Base-by-base conservation (phyloP, 768 basidiomycete species). In the Lenzites betulinus region DNA sequence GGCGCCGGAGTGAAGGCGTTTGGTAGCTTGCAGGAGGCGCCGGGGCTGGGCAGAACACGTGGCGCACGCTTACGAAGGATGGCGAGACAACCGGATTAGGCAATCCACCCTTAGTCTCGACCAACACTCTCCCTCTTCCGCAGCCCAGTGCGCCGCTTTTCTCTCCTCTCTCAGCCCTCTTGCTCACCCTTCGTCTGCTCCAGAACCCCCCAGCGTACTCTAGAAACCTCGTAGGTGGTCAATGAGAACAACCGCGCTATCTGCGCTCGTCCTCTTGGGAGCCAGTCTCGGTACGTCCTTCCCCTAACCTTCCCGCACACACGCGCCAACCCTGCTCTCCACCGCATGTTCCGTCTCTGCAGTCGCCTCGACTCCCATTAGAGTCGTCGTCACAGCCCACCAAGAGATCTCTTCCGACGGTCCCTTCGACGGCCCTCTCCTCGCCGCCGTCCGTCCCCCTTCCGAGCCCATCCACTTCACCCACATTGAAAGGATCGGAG, bases 301-400 rank as follows among this genome's bases (percentile, higher is more conserved):
- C 41, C 12, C 6, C 47, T 38, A 5, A 26, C 22, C 28, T n/a
- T 38, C 33, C n/a, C n/a, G 13, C 26, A 23, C 51, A 16, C 20
- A 38, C n/a, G 22, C 42, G 8, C 30, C 13, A 16, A 9, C 33
- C 28, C 25, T 20, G 18, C 20, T 46, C 18, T 28, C 13, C 22
- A 60, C 58, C 59, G 30, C 51, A 44, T 53, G 11, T 33, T 33
- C 30, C 30, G 30, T 33, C 30, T 33, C 55, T 59, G 28, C 75
- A 81, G 64, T 51, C 56, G 33, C 62, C 28, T 60, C 67, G 41
- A 78, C 76, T 61, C 84, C 86, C 48, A 70, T 87, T 60, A 76
- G 82, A 22, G 74, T 86, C 42, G 64, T 84, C 1, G 69, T 69
- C 18, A 67, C 70, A 16, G 66, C 66, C 13, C 58, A 65, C 60